These are phyloP conservation scores for Penicillium sp. DNA, from an alignment of 2,329 filamentous ascomycete genomes.

Conservation along the genomic window DNA sequence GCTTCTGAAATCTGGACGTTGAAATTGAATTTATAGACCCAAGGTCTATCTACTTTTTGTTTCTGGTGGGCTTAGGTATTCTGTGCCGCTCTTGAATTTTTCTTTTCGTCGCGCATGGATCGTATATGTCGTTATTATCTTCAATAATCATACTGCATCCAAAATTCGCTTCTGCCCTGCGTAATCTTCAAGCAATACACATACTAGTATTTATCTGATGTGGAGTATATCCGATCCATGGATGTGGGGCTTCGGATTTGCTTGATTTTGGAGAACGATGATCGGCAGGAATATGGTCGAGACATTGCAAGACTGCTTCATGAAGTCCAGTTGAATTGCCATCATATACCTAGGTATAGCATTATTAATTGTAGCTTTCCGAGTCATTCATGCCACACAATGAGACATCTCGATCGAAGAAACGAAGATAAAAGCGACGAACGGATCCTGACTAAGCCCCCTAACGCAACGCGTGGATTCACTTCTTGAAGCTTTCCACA, in stretches of 20 bases:
- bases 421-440: neutral
- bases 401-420: no score
- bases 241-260: slow-evolving; percentile 5
- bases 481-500: neutral
- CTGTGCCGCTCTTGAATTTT: neutral
- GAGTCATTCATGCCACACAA: no score
- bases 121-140: neutral
- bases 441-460: neutral
- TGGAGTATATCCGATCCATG: slow-evolving; percentile 5
- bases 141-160: neutral
- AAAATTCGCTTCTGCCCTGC: neutral
- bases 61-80: neutral
- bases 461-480: neutral
- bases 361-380: no score
- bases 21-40: neutral
- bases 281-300: neutral
- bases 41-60: neutral
- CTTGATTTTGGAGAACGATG: neutral
- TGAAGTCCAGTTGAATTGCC: neutral
- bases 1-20: neutral
- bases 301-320: neutral
- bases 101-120: neutral
- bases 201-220: neutral
- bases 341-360: no score
- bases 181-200: neutral